Evolutionary conservation across 2,329 filamentous ascomycete species (phyloP).

Genomic region (Pseudocercospora crystallina): DNA sequence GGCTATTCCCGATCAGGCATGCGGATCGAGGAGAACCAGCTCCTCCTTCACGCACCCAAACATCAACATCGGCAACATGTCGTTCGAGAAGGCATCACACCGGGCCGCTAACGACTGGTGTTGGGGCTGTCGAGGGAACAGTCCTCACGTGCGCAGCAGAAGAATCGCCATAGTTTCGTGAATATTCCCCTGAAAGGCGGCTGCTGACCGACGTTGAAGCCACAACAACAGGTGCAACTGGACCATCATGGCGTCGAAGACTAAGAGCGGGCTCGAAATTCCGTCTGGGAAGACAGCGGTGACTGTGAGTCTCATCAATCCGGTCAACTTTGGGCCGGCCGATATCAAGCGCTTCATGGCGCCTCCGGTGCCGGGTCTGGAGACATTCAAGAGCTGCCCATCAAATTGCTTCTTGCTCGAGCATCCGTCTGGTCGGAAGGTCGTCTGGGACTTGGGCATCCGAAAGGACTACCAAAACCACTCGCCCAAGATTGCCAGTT

Average conservation of each 20-base stretch:
- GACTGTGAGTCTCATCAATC: conserved; percentile 5
- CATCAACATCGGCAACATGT: no score
- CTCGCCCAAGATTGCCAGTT: background rate
- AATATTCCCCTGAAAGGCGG: no score
- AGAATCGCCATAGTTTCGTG: no score
- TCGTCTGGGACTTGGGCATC: conserved; percentile 1
- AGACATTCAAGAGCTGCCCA: conserved; percentile 1
- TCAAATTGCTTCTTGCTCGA: conserved; percentile 2
- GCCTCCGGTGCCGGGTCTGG: conserved; percentile 2
- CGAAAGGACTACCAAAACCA: conserved; percentile 1
- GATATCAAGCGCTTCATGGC: conserved; percentile 4
- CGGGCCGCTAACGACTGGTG: background rate
- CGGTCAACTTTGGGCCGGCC: conserved; percentile 3
- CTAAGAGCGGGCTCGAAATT: background rate
- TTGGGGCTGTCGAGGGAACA: background rate
- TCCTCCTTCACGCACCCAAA: no score
- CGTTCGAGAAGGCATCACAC: no score
- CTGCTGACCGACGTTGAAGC: background rate
- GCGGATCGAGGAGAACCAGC: no score
- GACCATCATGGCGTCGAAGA: background rate
- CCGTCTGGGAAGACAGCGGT: background rate
- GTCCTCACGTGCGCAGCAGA: no score
- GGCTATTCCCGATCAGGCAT: no score
- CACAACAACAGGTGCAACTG: no score
- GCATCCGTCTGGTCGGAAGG: background rate